phyloP scores from a whole-genome alignment of 805 yeast species.

The Kodamaea laetipori region DNA sequence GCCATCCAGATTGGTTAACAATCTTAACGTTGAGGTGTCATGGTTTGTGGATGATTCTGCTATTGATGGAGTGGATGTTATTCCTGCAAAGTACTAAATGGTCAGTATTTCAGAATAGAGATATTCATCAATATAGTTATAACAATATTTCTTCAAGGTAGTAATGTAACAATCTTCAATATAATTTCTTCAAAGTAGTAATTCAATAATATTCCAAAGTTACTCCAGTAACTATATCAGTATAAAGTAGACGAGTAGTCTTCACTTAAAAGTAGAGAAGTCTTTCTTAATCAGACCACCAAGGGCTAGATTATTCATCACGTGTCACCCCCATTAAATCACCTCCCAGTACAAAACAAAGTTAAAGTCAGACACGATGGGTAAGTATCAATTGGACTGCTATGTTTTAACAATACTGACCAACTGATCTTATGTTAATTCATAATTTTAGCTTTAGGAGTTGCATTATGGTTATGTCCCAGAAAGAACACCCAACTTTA shows the following conservation, averaged over 20 bases:
- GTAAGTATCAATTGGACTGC: constrained; percentile 1
- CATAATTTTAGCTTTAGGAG: constrained; percentile 28
- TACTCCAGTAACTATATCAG: too few relatives aligned
- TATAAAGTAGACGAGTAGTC: too few relatives aligned
- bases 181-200: too few relatives aligned
- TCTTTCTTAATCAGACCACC: too few relatives aligned
- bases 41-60: constrained; percentile 92
- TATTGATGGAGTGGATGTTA: constrained; percentile 57
- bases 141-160: too few relatives aligned
- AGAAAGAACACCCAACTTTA: constrained; percentile 51
- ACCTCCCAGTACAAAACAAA: not conserved
- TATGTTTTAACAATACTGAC: not conserved
- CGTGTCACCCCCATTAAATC: not conserved
- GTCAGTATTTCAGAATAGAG: too few relatives aligned
- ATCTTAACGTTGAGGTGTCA: constrained; percentile 52
- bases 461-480: constrained; percentile 81
- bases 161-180: too few relatives aligned
- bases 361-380: not conserved
- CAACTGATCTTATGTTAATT: constrained; percentile 2
- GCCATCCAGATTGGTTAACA: constrained; percentile 79
- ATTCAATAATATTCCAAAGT: too few relatives aligned
- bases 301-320: too few relatives aligned
- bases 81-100: constrained; percentile 38
- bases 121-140: too few relatives aligned
- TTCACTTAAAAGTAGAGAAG: too few relatives aligned